Conservation (phyloP, 2,329 filamentous ascomycete genomes). For the Colletotrichum filicis region DNA sequence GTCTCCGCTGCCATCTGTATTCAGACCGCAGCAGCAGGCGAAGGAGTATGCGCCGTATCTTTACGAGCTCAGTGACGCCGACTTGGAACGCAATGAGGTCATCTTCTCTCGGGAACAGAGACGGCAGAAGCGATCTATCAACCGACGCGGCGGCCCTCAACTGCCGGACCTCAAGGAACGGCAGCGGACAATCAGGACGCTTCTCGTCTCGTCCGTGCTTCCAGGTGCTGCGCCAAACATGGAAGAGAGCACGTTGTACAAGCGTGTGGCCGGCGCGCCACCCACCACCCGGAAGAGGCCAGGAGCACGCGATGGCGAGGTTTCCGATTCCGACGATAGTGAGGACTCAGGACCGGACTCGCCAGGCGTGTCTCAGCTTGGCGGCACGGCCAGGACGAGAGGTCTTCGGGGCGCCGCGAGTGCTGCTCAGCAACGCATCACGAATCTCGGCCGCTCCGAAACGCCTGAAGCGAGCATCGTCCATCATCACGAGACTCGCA, state of each 20-base stretch:
- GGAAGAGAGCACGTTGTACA: conserved; percentile 89
- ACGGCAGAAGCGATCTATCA: conserved; percentile 94
- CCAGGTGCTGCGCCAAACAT: conserved; percentile 84
- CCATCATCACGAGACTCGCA: conserved; percentile 75
- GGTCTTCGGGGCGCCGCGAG: conserved; percentile 90
- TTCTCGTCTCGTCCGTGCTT: conserved; percentile 91
- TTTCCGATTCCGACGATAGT: conserved; percentile 90
- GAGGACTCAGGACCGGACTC: conserved; percentile 90
- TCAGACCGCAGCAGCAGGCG: conserved; percentile 90
- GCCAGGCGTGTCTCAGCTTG: conserved; percentile 78
- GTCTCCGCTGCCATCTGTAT: conserved; percentile 83
- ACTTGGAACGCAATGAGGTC: conserved; percentile 89
- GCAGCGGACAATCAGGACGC: conserved; percentile 90
- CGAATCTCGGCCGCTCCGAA: conserved; percentile 82
- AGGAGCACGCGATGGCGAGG: conserved; percentile 72
- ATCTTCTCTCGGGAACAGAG: conserved; percentile 95
- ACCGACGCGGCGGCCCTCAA: conserved; percentile 89
- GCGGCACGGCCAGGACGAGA: conserved; percentile 85
- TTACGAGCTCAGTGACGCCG: conserved; percentile 91
- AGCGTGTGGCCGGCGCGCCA: conserved; percentile 72
- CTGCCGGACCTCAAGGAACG: conserved; percentile 96
- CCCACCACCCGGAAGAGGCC: conserved; percentile 68
- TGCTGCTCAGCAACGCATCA: conserved; percentile 88
- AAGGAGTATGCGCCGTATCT: conserved; percentile 95
- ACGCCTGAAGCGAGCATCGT: conserved; percentile 80